Base-by-base conservation (phyloP, 768 basidiomycete species). In the Suillus subluteus region DNA sequence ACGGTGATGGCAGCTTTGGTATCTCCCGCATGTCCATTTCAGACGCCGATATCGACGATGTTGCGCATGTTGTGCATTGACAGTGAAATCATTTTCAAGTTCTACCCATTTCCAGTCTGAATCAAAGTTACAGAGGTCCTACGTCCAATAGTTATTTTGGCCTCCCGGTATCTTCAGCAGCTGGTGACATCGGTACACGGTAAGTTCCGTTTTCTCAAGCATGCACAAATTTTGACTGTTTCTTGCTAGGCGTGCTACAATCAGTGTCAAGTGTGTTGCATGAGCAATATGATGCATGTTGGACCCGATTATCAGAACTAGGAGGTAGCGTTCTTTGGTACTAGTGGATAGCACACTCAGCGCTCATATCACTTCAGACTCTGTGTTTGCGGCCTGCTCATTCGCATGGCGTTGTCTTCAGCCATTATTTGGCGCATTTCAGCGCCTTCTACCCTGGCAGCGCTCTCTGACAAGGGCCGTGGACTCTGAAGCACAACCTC, bases 41-140 rank as follows among this genome's bases (percentile, higher is more conserved):
- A 66, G 38, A 66, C 65, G 26, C 59, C 59, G 15, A 32, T 46
- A 37, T 62, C 59, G 38, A 32, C 16, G 18, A 16, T 54, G 1
- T 48, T 66, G 32, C 46, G 50, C 6, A 26, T 48, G 11, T 48
- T 46, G 18, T 21, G 44, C 21, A n/a, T 40, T 13, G 13, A 46
- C 44, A 11, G 44, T 46, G 3, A 40, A 8, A 40, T 40, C 38
- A 40, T 40, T 40, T 40, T 12, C 38, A 40, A 13, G 2, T 40
- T 40, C 38, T 40, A 13, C 3, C 4, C 38, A 40, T 13, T 40
- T 13, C 13, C 9, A 13, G 38, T 40, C 38, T 40, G 38, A 40
- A 8, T 40, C 12, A 40, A 40, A 26, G 3, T 13, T 13, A 8
- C 3, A 40, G 38, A 40, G 38, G 11, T 40, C 13, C 38, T 40